These are phyloP conservation scores for Chrysoporthe deuterocubensis DNA, from an alignment of 2,329 filamentous ascomycete genomes.

Conservation along the genomic window DNA sequence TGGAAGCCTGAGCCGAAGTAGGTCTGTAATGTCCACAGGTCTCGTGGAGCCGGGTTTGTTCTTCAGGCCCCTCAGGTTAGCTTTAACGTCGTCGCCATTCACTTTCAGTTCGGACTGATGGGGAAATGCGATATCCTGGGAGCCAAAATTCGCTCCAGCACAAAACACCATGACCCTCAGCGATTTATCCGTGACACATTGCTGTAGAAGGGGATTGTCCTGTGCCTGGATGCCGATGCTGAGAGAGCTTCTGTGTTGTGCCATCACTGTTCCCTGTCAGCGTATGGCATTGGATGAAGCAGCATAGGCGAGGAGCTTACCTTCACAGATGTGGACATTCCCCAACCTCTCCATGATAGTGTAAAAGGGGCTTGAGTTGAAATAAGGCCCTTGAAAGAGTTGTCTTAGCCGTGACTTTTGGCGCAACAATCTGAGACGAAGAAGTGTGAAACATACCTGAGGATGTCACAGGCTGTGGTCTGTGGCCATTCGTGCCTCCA, in stretches of 20 bases:
- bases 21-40: constrained; percentile 85
- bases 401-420: constrained; percentile 16
- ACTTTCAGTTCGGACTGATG: constrained; percentile 91
- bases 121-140: constrained; percentile 85
- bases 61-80: constrained; percentile 93
- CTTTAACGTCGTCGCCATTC: constrained; percentile 85
- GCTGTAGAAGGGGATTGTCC: constrained; percentile 55
- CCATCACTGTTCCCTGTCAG: constrained; percentile 53
- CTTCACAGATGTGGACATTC: constrained; percentile 69
- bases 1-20: constrained; percentile 68
- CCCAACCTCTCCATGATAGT: constrained; percentile 69
- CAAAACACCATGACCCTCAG: constrained; percentile 84
- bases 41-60: constrained; percentile 95
- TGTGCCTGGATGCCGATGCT: constrained; percentile 51
- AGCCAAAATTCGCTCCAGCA: constrained; percentile 63
- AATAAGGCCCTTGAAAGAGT: constrained; percentile 37
- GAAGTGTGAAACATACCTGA: constrained; percentile 21
- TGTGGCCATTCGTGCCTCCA: constrained; percentile 21
- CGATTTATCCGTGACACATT: constrained; percentile 63
- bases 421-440: background rate
- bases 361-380: constrained; percentile 86
- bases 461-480: constrained; percentile 21
- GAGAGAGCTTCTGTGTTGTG: constrained; percentile 55
- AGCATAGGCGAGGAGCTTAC: constrained; percentile 52
- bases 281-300: constrained; percentile 2